Base-by-base conservation (phyloP, 371 early-diverging fungal species). In the Mortierella polycephala region DNA sequence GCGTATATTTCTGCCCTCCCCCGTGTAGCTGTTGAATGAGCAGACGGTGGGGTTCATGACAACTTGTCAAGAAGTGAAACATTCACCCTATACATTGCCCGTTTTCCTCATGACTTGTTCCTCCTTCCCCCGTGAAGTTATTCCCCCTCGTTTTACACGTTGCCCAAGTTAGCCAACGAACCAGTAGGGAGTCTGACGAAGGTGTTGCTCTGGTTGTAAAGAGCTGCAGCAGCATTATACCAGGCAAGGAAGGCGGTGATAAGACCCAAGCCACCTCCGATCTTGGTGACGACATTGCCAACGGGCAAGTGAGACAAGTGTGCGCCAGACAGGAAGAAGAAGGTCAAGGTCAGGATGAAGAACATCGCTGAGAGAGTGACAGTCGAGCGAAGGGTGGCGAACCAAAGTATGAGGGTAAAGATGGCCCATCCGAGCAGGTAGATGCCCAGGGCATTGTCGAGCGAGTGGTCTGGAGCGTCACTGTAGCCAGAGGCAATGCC, bases 391-490 rank as follows among this genome's bases (percentile, higher is more conserved):
- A 91, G 82, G 14, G 88, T 86, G 42, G 92, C 89, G 54, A 93
- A 81, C 67, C 92, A 82, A 52, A 91, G 81, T 51, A 90, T 86
- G 53, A 93, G 79, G 62, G 87, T 87, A 60, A 86, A 86, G 82
- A 94, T 85, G 39, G 86, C 84, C 93, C 92, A 94, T 13, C 82
- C 84, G 14, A 93, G 56, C 46, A 91, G 77, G 69, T 86, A 93
- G 67, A 91, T 86, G 20, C 92, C 93, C 8, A 94, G 59, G 0
- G 91, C 91, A 54, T 88, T 85, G 4, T 84, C 82, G 55, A 88
- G 69, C 10, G 82, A 77, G 21, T 81, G 63, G 42, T 59, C 75
- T 55, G 74, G 82, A 49, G 72, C 73, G n/a, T 66, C 65, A 5
- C 71, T 59, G 63, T 89, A 89, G 3, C 88, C 83, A 7, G 67